Conservation (phyloP, 2,329 filamentous ascomycete species). For the Parafenestella ontariensis region DNA sequence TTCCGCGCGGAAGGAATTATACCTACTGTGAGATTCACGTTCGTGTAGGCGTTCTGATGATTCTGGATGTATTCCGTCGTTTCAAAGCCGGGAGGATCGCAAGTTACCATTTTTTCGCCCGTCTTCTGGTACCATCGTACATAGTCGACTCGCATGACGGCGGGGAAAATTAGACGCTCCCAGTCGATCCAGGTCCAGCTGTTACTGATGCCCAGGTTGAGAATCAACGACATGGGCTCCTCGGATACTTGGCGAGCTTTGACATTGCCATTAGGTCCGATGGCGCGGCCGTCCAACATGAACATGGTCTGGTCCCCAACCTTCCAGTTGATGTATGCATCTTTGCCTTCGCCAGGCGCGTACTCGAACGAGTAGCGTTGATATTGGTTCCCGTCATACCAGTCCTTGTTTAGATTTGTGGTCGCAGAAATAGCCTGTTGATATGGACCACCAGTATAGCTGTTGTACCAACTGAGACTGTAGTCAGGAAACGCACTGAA, state of each 20-base stretch:
- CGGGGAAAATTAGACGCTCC: constrained; percentile 56
- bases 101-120: constrained; percentile 58
- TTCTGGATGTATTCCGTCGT: constrained; percentile 60
- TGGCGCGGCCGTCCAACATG: constrained; percentile 59
- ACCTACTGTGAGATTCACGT: constrained; percentile 60
- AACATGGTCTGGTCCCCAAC: constrained; percentile 60
- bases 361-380: constrained; percentile 66
- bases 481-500: constrained; percentile 61
- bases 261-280: constrained; percentile 63
- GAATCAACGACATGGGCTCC: constrained; percentile 62
- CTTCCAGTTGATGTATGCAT: constrained; percentile 60
- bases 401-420: constrained; percentile 61
- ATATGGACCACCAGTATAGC: constrained; percentile 61
- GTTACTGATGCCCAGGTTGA: constrained; percentile 61
- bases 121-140: constrained; percentile 62
- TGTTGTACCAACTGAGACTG: constrained; percentile 57
- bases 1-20: too few species aligned
- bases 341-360: constrained; percentile 55
- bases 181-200: constrained; percentile 59
- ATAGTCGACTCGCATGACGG: constrained; percentile 63
- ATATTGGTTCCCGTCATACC: constrained; percentile 62
- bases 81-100: constrained; percentile 62
- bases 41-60: constrained; percentile 57
- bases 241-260: constrained; percentile 57
- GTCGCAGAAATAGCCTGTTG: constrained; percentile 65